These are phyloP conservation scores for Cornus suecica DNA, from an alignment of 148 eudicot genomes.

Conservation along the genomic window DNA sequence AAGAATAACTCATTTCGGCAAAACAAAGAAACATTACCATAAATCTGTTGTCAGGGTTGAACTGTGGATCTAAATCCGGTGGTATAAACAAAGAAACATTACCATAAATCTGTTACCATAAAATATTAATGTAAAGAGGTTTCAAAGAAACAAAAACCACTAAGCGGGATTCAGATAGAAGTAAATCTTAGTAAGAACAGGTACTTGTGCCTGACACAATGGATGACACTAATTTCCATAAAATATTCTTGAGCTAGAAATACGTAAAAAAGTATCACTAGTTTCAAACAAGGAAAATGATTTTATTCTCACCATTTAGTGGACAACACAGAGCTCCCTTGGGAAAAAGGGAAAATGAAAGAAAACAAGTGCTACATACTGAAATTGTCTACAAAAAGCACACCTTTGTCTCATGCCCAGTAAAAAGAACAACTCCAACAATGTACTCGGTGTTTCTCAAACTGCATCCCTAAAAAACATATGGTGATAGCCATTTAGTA, in stretches of 20 bases:
- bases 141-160: not conserved
- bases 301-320: too few relatives aligned
- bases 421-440: slow-evolving; percentile 78
- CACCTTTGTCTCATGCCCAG: slow-evolving; percentile 98
- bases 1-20: slow-evolving; percentile 4
- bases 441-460: slow-evolving; percentile 86
- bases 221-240: not conserved
- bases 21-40: slow-evolving; percentile 46
- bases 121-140: not conserved
- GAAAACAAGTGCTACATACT: not conserved
- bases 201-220: not conserved
- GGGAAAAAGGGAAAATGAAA: not conserved
- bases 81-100: slow-evolving; percentile 19
- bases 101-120: not conserved
- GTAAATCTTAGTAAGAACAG: not conserved
- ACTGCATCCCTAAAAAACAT: slow-evolving; percentile 78
- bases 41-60: slow-evolving; percentile 82
- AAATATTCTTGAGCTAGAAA: not conserved
- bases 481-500: slow-evolving; percentile 6
- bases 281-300: not conserved
- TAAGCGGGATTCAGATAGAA: not conserved
- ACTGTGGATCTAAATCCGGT: slow-evolving; percentile 43
- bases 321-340: not conserved
- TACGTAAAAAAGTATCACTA: not conserved
- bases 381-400: slow-evolving; percentile 5